Evolutionary conservation across 192 early-diverging fungal species (phyloP).

Genomic region (Backusella tuberculispora): DNA sequence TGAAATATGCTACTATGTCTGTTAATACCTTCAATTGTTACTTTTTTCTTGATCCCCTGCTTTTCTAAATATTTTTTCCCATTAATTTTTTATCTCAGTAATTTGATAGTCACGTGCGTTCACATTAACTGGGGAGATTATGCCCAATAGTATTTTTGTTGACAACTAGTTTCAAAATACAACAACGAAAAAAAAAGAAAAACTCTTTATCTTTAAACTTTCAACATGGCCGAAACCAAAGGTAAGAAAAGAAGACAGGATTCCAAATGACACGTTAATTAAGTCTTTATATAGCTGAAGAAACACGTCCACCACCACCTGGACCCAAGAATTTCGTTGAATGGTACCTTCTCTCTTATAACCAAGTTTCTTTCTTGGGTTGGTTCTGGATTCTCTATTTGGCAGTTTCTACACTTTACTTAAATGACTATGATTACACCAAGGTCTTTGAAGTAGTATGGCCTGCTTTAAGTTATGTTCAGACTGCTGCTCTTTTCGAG

Average conservation of each 20-base stretch:
- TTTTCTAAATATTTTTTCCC: too few species aligned
- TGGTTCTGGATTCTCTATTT: slow-evolving; percentile 78
- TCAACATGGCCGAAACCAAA: not conserved
- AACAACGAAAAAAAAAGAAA: too few species aligned
- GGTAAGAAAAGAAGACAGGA: not conserved
- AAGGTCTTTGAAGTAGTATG: slow-evolving; percentile 69
- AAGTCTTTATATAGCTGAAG: not conserved
- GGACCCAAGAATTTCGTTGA: slow-evolving; percentile 36
- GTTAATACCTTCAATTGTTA: too few species aligned
- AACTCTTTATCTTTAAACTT: not conserved
- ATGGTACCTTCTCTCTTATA: slow-evolving; percentile 85
- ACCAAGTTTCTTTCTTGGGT: slow-evolving; percentile 76
- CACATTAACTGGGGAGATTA: too few species aligned
- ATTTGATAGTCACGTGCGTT: too few species aligned
- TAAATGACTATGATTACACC: slow-evolving; percentile 56
- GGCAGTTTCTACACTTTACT: slow-evolving; percentile 55
- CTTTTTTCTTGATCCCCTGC: too few species aligned
- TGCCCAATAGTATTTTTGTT: too few species aligned
- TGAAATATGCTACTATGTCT: too few species aligned
- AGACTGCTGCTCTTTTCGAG: slow-evolving; percentile 86
- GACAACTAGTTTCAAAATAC: too few species aligned
- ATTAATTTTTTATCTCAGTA: too few species aligned
- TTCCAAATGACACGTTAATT: not conserved
- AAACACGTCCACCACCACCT: slow-evolving; percentile 1
- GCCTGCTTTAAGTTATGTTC: slow-evolving; percentile 67